Evolutionary conservation across 352 stramenopile genomes (phyloP), one percentile per base, ranked within the genome.

Genomic region (Discostella stelligera): DNA sequence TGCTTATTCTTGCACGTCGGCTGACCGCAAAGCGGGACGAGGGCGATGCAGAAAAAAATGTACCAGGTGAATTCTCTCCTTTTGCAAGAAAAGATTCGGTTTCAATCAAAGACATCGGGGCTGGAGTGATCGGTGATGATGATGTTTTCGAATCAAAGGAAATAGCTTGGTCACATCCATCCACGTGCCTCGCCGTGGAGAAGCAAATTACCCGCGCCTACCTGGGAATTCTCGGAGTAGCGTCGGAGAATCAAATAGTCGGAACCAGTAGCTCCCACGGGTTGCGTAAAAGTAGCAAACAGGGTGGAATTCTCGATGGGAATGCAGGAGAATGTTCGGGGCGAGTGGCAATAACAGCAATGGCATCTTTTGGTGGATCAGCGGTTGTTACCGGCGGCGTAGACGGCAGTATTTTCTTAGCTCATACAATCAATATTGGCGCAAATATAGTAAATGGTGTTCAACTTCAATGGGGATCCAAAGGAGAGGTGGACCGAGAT

Each of bases 351-450:
- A 77, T 94, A 10, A 92, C 88, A 20, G 77, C 85, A 25, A 73
- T 94, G 53, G 81, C 86, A 32, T 84, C 83, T 39, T 88, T 91
- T 70, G 88, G 88, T 23, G 70, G 66, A 13, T 85, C 80, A 1
- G 66, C 88, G 14, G 78, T 94, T 67, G 86, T 82, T 2, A 91
- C 84, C 32, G 88, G 88, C 50, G 88, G 84, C 18, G 58, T 94
- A 25, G 86, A 94, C 80, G 88, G 88, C 18, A 83, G 86, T 52
- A 76, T 94, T 18, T 94, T 92, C 67, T 66, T 94, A 27, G 88
- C 88, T 55, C 82, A 90, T 68, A 90, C 77, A 25, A 79, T 87
- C 44, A 65, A 81, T 58, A 81, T 85, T 58, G 75, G 69, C 32
- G 59, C 72, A 32, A 63, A 85, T 84, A 63, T 62, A 0, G 68